phyloP scores from a whole-genome alignment of 331 rosid species.

The Quercus phellos region DNA sequence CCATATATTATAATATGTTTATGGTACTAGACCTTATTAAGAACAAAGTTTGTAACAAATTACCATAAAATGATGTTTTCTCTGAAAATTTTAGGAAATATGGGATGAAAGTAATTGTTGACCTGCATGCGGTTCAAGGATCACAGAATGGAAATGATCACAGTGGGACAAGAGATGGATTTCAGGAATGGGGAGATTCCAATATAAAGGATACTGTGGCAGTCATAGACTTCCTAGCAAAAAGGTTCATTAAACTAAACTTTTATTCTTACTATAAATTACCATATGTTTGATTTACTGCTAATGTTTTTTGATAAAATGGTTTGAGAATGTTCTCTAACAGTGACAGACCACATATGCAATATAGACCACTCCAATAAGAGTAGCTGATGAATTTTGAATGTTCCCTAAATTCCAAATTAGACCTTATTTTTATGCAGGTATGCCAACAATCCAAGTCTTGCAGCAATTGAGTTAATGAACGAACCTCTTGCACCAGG shows the following conservation, averaged over 20 bases:
- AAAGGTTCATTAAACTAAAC: slow-evolving; percentile 29
- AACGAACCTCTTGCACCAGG: slow-evolving; percentile 49
- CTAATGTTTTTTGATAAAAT: not conserved
- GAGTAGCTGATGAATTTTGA: not conserved
- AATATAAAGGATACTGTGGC: slow-evolving; percentile 40
- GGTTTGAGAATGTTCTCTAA: not conserved
- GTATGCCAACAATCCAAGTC: slow-evolving; percentile 27
- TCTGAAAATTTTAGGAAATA: slow-evolving; percentile 29
- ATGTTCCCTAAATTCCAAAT: not conserved
- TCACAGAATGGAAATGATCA: slow-evolving; percentile 59
- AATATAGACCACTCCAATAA: not conserved
- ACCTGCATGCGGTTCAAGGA: slow-evolving; percentile 60
- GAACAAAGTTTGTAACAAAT: not conserved
- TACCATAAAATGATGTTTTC: not conserved
- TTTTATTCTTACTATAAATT: not conserved
- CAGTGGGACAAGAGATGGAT: slow-evolving; percentile 69
- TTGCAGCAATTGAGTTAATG: slow-evolving; percentile 54
- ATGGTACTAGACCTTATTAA: not conserved
- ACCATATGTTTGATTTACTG: not conserved
- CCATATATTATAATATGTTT: too few relatives aligned
- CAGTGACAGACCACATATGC: not conserved
- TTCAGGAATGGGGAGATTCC: slow-evolving; percentile 54
- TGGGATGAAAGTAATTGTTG: slow-evolving; percentile 58
- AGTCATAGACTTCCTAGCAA: slow-evolving; percentile 49
- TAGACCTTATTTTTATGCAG: slow-evolving; percentile 24